These are phyloP conservation scores for Naegleria fowleri DNA, from an alignment of 208 protist species.

Conservation along the genomic window DNA sequence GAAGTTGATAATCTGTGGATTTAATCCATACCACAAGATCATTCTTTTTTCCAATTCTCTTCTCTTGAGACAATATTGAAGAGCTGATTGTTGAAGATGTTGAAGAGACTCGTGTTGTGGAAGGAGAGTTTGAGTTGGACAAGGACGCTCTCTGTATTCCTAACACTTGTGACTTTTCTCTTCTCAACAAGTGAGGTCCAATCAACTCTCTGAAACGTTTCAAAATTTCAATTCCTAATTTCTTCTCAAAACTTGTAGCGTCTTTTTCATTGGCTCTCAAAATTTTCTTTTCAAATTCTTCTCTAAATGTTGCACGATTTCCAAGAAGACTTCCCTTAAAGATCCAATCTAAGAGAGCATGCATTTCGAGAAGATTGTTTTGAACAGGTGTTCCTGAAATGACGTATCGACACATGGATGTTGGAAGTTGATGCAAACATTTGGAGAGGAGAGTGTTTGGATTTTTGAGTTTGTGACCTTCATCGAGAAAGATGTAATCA, in stretches of 20 bases:
- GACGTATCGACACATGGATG: constrained; percentile 60
- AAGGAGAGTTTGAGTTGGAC: background rate
- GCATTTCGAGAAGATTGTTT: constrained; percentile 97
- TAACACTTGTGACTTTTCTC: constrained; percentile 7
- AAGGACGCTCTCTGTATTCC: too few species aligned
- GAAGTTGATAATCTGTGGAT: background rate
- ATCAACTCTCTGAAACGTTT: background rate
- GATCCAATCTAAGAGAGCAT: constrained; percentile 89
- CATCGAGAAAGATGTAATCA: constrained; percentile 64
- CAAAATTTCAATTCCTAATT: background rate
- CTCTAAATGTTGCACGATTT: background rate
- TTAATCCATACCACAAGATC: constrained; percentile 2
- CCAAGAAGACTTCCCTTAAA: constrained; percentile 67
- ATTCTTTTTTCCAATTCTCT: constrained; percentile 7
- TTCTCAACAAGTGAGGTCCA: background rate
- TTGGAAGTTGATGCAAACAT: constrained; percentile 45
- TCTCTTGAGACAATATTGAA: background rate
- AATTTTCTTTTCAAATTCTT: constrained; percentile 27
- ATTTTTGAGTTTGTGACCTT: constrained; percentile 69
- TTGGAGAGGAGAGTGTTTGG: constrained; percentile 47
- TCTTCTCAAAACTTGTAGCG: background rate
- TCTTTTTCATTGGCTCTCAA: constrained; percentile 17
- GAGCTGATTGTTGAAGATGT: background rate
- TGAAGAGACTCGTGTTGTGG: background rate
- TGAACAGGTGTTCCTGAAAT: constrained; percentile 90